Base-by-base conservation (phyloP, 2,329 filamentous ascomycete species). In the Cladosporium sp. region DNA sequence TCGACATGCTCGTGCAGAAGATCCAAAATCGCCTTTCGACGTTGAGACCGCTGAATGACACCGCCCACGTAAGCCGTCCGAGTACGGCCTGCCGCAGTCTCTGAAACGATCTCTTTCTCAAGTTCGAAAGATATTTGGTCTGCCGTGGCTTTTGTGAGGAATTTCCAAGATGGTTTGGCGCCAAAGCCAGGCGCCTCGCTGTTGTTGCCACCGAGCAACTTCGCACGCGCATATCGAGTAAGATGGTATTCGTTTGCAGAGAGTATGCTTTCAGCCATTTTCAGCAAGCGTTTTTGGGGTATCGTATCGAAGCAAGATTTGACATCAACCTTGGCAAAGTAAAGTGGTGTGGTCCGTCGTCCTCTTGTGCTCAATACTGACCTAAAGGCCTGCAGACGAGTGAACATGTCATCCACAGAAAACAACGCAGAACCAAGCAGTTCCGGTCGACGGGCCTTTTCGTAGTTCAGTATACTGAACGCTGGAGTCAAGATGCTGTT, bases 281-380 rank as follows among this genome's bases (percentile, higher is more conserved):
- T 76, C 37, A 97, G 74, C 21, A 98, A 81, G 0, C 87, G 86
- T 29, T 85, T 79, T 75, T 98, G 95, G 0, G 95, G 95, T 53
- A 99, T 97, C 0, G 91, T 97, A 77, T 99, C 95, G 75, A 97
- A 99, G 71, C 94, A 96, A 2, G 92, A 88, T 75, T 91, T 87
- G 23, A 99, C 93, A 74, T 99, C 95, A 14, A 96, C 83, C 76
- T 99, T 99, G 67, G 89, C 93, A 78, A 98, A 96, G 78, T 91
- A 98, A 1, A 97, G 78, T 5, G 78, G 81, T 10, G 74, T 72
- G 0, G 78, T 71, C 0, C 69, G 68, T 1, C 77, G 66, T 0
- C 78, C 77, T 28, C 76, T 72, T 35, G 74, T 62, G 29, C 70
- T 55, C 12, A 90, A 75, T 0, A 69, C 77, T 2, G 78, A 72